Conservation (phyloP, 2,329 filamentous ascomycete genomes). For the Triangularia setosa region DNA sequence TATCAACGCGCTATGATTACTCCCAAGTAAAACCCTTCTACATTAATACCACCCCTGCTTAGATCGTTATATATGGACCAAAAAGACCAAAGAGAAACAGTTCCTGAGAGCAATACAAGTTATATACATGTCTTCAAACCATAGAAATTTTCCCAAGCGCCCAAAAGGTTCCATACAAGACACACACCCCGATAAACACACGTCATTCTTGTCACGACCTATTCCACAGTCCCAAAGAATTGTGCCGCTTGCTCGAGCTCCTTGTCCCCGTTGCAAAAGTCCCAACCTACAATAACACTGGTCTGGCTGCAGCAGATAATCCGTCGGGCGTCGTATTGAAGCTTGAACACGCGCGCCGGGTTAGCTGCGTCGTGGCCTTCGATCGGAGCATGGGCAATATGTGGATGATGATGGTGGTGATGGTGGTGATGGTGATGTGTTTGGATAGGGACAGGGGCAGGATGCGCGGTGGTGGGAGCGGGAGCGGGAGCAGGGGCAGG, state of each 20-base stretch:
- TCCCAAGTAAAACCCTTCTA: not conserved
- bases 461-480: not conserved
- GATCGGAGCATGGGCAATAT: constrained; percentile 16
- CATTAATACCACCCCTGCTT: not conserved
- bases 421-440: constrained; percentile 16
- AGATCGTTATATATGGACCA: not conserved
- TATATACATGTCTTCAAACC: not conserved
- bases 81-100: not conserved
- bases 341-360: constrained; percentile 76
- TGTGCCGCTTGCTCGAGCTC: constrained; percentile 73
- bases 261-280: constrained; percentile 84
- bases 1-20: not conserved
- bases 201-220: constrained; percentile 5
- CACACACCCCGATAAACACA: not conserved
- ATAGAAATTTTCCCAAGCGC: not conserved
- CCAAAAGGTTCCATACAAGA: not conserved
- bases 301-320: constrained; percentile 96
- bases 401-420: constrained; percentile 16
- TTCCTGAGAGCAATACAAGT: not conserved
- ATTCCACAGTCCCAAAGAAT: constrained; percentile 68
- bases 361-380: constrained; percentile 43
- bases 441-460: constrained; percentile 8
- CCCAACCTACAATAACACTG: constrained; percentile 90
- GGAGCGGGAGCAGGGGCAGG: not conserved
- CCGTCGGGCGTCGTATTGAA: constrained; percentile 89